These are phyloP conservation scores for Arachnomyces sp. DNA, from an alignment of 2,329 filamentous ascomycete species.

Conservation along the genomic window DNA sequence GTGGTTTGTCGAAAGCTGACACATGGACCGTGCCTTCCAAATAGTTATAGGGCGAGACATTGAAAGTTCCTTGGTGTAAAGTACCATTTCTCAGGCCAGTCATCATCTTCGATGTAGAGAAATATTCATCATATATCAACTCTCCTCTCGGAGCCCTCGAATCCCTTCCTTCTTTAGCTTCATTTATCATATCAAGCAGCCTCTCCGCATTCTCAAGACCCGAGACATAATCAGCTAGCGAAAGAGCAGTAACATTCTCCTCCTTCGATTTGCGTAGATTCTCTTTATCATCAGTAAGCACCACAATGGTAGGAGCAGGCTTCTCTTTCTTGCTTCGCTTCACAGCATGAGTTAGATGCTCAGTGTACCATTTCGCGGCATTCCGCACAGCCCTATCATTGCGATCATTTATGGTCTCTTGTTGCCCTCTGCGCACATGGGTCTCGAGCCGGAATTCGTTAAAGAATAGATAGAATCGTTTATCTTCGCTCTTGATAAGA, in stretches of 20 bases:
- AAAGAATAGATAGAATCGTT: constrained; percentile 98
- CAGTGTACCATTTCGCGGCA: constrained; percentile 81
- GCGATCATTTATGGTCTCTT: constrained; percentile 89
- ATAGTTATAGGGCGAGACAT: constrained; percentile 96
- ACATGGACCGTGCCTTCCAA: constrained; percentile 88
- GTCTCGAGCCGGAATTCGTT: constrained; percentile 96
- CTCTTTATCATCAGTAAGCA: constrained; percentile 87
- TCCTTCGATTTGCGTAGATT: constrained; percentile 73
- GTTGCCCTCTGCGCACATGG: constrained; percentile 62
- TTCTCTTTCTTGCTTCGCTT: constrained; percentile 47
- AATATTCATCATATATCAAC: constrained; percentile 83
- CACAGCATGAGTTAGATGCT: constrained; percentile 55
- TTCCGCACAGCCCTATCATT: constrained; percentile 86
- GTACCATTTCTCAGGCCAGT: constrained; percentile 83
- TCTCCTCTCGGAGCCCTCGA: constrained; percentile 57
- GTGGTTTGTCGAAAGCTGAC: constrained; percentile 76
- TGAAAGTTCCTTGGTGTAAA: constrained; percentile 90
- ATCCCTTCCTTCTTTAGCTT: constrained; percentile 60
- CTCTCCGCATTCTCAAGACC: constrained; percentile 75
- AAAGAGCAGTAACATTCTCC: constrained; percentile 60
- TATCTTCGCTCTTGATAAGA: constrained; percentile 89
- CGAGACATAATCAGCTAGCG: constrained; percentile 68
- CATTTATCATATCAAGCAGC: constrained; percentile 86
- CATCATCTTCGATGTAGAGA: constrained; percentile 82
- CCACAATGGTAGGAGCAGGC: constrained; percentile 67